A percentile compares a stretch with the other conserved stretches of the same genome.
These are phyloP conservation scores for Pichia norvegensis DNA, from an alignment of 1,139 yeast genomes.

Conservation along the genomic window DNA sequence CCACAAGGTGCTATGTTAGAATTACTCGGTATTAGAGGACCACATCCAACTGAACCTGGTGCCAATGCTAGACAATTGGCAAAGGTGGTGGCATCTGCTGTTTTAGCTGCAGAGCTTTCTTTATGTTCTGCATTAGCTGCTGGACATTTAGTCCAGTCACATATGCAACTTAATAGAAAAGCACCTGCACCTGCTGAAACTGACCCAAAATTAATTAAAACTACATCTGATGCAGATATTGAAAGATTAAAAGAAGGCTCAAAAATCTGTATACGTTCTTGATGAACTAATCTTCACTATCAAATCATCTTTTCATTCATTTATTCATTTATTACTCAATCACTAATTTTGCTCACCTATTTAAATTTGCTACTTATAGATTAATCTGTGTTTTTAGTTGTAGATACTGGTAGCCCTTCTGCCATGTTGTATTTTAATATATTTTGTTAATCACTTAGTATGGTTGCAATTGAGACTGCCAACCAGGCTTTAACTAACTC, in stretches of 20 bases:
- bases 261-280: conserved; percentile 59
- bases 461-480: too few relatives aligned
- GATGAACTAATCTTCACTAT: neutral
- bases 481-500: neutral
- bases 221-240: conserved; percentile 31
- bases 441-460: neutral
- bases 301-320: neutral
- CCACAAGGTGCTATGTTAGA: conserved; percentile 98
- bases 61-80: conserved; percentile 93
- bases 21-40: conserved; percentile 89
- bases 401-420: neutral
- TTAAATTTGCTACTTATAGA: neutral
- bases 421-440: neutral
- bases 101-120: conserved; percentile 92
- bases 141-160: conserved; percentile 96
- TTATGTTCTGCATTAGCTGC: conserved; percentile 94
- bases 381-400: neutral
- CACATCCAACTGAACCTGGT: conserved; percentile 91
- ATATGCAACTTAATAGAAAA: conserved; percentile 87
- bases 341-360: neutral
- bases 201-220: conserved; percentile 17
- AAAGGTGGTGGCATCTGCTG: conserved; percentile 89
- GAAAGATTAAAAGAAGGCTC: conserved; percentile 62
- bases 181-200: conserved; percentile 25
- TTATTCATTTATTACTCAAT: neutral